Base-by-base conservation (phyloP, 352 stramenopile species). In the Pythium utonaiense region DNA sequence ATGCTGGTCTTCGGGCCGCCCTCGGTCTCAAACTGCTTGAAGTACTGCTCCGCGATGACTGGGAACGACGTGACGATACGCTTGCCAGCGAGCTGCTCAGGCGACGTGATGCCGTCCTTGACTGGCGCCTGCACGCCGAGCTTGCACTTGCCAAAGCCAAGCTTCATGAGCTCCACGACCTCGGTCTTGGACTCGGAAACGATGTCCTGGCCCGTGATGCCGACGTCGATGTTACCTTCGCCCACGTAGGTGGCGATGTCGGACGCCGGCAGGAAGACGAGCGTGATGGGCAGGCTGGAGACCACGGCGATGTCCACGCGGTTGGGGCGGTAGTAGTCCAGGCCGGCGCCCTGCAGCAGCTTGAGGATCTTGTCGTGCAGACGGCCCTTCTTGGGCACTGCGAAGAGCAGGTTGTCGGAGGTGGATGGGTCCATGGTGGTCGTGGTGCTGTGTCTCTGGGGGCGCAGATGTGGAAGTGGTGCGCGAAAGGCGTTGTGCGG, bases 211-310 rank as follows among this genome's bases (percentile, higher is more conserved):
- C 97, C 97, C 21, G 97, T 99, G 71, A 99, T 98, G n/a, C 97
- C 97, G 17, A 99, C 83, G 71, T 99, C 97, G 33, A 99, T 75
- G 69, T 99, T 98, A 63, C 97, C 97, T 57, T 99, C 95, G 40
- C 95, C 97, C 12, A 99, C 96, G 66, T 98, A 99, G 55, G 91
- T 98, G 5, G 97, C 94, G 74, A 99, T 99, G 75, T 99, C 97
- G 0, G 96, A 71, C 1, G 97, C 96, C 1, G 96, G 96, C 21
- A 99, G 73, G 69, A 99, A 99, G 40, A 99, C 94, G 28, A 99
- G 79, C 31, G 96, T 99, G 44, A 99, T 92, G 0, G 95, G 93
- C 13, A 99, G 75, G 58, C 86, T 89, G 52, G 83, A 90, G 77
- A 93, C 98, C 14, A 98, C 67, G 34, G 97, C 96, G 69, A 98